Percentiles rank a stretch among this genome's conserved stretches.
phyloP scores from a whole-genome alignment of 371 early-diverging fungal genomes.

The Ecytonucleospora hepatopenaei region DNA sequence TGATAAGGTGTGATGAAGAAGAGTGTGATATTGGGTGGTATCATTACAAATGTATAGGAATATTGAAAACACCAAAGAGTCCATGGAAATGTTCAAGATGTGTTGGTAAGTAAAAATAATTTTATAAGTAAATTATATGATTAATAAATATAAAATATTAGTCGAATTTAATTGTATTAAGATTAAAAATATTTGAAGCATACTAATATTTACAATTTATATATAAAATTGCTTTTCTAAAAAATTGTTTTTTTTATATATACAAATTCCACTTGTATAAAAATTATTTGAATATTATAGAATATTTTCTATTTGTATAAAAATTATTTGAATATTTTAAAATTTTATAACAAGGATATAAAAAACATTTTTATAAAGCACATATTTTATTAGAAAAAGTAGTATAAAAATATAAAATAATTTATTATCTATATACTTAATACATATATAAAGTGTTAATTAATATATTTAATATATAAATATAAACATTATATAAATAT shows the following conservation, averaged over 20 bases:
- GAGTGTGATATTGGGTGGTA: slow-evolving; percentile 79
- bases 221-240: not conserved
- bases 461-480: no score
- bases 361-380: no score
- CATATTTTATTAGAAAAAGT: no score
- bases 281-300: no score
- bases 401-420: no score
- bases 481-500: no score
- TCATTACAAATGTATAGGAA: slow-evolving; percentile 76
- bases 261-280: not conserved
- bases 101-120: not conserved
- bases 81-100: slow-evolving; percentile 78
- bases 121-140: not conserved
- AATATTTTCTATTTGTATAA: no score
- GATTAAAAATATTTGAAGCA: not conserved
- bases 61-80: slow-evolving; percentile 69
- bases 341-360: no score
- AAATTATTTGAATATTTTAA: no score
- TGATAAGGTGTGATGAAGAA: slow-evolving; percentile 55
- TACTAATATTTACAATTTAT: not conserved
- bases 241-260: not conserved
- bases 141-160: not conserved
- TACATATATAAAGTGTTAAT: no score
- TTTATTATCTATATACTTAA: no score
- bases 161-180: not conserved